Conservation (phyloP, 148 eudicot genomes). For the Cornus florida region DNA sequence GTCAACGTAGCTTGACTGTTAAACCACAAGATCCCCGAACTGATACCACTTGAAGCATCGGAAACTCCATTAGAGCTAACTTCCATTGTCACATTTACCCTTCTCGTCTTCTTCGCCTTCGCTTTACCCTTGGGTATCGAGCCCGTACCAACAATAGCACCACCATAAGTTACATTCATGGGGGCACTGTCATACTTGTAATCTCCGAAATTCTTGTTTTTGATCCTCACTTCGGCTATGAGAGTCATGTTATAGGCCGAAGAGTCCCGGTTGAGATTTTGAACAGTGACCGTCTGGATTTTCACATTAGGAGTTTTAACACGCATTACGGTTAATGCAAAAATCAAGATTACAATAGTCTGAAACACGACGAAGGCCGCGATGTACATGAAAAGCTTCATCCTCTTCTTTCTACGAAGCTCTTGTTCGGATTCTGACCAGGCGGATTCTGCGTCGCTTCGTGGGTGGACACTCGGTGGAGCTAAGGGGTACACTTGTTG, state of each 20-base stretch:
- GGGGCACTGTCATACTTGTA: constrained; percentile 17
- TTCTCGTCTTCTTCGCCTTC: constrained; percentile 10
- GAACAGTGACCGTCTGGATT: neutral
- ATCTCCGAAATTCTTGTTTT: constrained; percentile 22
- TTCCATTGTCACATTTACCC: constrained; percentile 9
- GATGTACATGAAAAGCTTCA: neutral
- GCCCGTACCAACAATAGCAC: constrained; percentile 20
- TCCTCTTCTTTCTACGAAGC: neutral
- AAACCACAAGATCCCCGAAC: constrained; percentile 23
- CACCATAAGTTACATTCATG: constrained; percentile 12
- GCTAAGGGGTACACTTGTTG: neutral
- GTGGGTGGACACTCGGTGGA: neutral
- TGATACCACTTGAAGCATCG: constrained; percentile 7
- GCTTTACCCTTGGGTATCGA: constrained; percentile 17
- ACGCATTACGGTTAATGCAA: constrained; percentile 12
- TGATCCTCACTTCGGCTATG: constrained; percentile 12
- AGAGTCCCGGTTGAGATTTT: neutral
- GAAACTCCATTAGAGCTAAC: neutral
- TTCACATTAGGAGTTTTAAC: constrained; percentile 7
- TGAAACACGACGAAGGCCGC: constrained; percentile 4
- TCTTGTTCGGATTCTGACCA: neutral
- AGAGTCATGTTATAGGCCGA: constrained; percentile 11
- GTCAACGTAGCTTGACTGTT: constrained; percentile 17
- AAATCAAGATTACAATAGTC: constrained; percentile 7
- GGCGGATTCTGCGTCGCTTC: neutral